Conservation (phyloP, 768 basidiomycete species). For the Clathrus columnatus region DNA sequence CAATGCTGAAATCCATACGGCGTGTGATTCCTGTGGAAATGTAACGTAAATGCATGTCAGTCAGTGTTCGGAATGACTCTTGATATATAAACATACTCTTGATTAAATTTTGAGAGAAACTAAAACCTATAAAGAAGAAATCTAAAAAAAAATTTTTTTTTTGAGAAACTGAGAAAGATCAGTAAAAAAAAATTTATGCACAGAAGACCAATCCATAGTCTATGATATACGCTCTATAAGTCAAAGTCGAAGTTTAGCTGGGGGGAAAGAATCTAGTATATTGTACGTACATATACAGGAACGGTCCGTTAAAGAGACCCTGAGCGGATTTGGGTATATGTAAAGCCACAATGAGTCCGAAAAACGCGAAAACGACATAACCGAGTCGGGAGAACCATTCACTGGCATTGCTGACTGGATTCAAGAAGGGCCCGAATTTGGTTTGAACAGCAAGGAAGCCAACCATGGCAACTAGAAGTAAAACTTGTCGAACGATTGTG, state of each 20-base stretch:
- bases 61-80: neutral
- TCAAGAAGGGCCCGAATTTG: conserved; percentile 50
- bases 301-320: conserved; percentile 47
- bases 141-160: conserved; percentile 34
- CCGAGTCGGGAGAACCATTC: conserved; percentile 67
- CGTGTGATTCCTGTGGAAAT: conserved; percentile 38
- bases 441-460: conserved; percentile 58
- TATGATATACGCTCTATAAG: conserved; percentile 40
- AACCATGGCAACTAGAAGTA: conserved; percentile 48
- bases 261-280: neutral
- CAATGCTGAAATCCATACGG: conserved; percentile 73
- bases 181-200: conserved; percentile 22
- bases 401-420: conserved; percentile 65
- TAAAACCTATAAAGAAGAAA: conserved; percentile 52
- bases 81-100: conserved; percentile 41
- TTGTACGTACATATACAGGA: conserved; percentile 52
- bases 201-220: conserved; percentile 65
- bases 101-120: conserved; percentile 42
- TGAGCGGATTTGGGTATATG: conserved; percentile 39
- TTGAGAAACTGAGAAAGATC: neutral
- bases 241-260: neutral
- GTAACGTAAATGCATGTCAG: too few species aligned
- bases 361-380: conserved; percentile 55
- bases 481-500: conserved; percentile 48
- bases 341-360: conserved; percentile 56